Base-by-base conservation (phyloP, 805 yeast species). In the Candida easanensis region DNA sequence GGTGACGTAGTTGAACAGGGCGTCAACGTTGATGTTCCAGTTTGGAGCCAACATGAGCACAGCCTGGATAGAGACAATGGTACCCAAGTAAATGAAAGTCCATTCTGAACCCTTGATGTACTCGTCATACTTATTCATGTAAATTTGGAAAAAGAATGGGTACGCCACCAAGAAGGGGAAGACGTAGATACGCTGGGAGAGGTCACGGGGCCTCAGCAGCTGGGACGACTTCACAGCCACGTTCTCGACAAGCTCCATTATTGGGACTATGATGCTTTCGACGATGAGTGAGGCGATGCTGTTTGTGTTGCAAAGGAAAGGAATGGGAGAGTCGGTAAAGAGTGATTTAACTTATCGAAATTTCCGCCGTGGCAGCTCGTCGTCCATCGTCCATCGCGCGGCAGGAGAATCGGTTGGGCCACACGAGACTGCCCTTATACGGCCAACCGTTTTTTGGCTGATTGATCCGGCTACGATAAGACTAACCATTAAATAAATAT, bases 91-190 rank as follows among this genome's bases (percentile, higher is more conserved):
- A 28, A 91, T 93, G 63, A 87, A 88, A 0, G 98, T 93, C 98
- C 99, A 93, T 67, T 91, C 99, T 36, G 84, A 76, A 20, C 97
- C 97, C 35, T 76, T 84, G 57, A 91, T 84, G 61, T 87, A 87
- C 45, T 66, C 70, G 45, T 91, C 98, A 63, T 91, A 91, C 44
- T 82, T 78, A 47, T 68, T 66, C 46, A 63, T 56, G 62, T 86
- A 91, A 31, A 87, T 62, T 56, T 84, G 79, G 41, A 69, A 68
- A 62, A 86, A 87, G 16, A 75, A 58, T 5, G 96, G 96, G 61
- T 91, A 91, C 35, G 88, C 65, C 36, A 84, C 73, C 45, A 84
- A 63, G 63, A 89, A 90, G 9, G 96, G 96, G 73, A 86, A 79
- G 19, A 84, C 82, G 58, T 87, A 90, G 5, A 96, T 90, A 54